These are phyloP conservation scores for Drosera spatulata DNA, from an alignment of 179 eudicot genomes.

Conservation along the genomic window DNA sequence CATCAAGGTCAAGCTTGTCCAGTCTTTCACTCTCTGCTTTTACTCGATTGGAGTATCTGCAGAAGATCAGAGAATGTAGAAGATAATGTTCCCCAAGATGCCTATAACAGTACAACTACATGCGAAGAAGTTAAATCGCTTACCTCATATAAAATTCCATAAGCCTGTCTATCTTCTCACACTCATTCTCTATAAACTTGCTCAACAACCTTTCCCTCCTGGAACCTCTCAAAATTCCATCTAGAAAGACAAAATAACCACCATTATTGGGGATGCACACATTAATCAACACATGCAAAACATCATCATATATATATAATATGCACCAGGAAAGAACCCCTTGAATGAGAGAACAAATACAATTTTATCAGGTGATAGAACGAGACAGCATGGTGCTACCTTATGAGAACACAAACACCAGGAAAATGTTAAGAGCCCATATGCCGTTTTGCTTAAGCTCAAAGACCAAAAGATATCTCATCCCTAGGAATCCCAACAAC, in stretches of 20 bases:
- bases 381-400: too few relatives aligned
- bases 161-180: constrained; percentile 94
- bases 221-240: constrained; percentile 86
- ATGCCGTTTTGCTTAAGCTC: too few relatives aligned
- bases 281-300: not conserved
- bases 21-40: constrained; percentile 72
- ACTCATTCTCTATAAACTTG: constrained; percentile 92
- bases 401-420: too few relatives aligned
- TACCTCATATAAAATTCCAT: constrained; percentile 95
- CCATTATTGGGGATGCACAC: not conserved
- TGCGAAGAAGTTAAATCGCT: constrained; percentile 1
- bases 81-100: not conserved
- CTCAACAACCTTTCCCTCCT: constrained; percentile 92
- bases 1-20: constrained; percentile 74
- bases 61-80: constrained; percentile 5
- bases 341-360: too few relatives aligned
- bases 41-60: constrained; percentile 86
- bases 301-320: too few relatives aligned
- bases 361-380: too few relatives aligned
- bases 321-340: too few relatives aligned
- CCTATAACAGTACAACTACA: not conserved
- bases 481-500: too few relatives aligned
- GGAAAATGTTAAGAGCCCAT: too few relatives aligned
- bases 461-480: too few relatives aligned
- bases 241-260: constrained; percentile 19